Evolutionary conservation across 2,329 filamentous ascomycete genomes (phyloP).

Genomic region (Cadophora luteo-olivacea): DNA sequence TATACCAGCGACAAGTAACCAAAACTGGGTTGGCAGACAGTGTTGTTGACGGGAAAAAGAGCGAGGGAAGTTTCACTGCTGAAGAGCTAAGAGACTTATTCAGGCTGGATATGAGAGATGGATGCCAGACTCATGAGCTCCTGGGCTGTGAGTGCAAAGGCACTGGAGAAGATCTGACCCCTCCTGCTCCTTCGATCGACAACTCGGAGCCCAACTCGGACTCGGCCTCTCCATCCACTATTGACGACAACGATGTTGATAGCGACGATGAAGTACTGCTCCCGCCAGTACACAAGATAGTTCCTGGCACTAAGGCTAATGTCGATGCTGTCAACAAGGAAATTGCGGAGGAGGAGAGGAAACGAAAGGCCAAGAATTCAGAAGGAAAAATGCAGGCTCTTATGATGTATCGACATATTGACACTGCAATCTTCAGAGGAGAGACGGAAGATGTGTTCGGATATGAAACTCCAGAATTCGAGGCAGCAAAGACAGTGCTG

Average conservation of each 20-base stretch:
- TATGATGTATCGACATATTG: conserved; percentile 61
- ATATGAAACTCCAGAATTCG: conserved; percentile 45
- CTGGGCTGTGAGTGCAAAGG: conserved; percentile 68
- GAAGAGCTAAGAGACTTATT: conserved; percentile 74
- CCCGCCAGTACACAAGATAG: conserved; percentile 35
- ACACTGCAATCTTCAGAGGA: conserved; percentile 48
- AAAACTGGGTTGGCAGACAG: conserved; percentile 74
- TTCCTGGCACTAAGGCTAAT: conserved; percentile 52
- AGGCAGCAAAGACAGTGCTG: conserved; percentile 45
- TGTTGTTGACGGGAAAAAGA: conserved; percentile 71
- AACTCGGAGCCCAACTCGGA: conserved; percentile 25
- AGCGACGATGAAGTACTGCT: conserved; percentile 42
- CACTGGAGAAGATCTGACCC: conserved; percentile 47
- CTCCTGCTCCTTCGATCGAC: conserved; percentile 19
- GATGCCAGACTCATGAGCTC: conserved; percentile 72
- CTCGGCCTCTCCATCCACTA: not conserved
- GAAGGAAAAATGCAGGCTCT: conserved; percentile 53
- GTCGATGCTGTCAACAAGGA: conserved; percentile 52
- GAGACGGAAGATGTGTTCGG: conserved; percentile 44
- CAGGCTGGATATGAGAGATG: conserved; percentile 63
- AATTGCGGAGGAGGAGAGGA: conserved; percentile 45
- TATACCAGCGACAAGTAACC: conserved; percentile 75
- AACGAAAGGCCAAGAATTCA: conserved; percentile 42
- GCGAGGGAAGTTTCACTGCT: conserved; percentile 65
- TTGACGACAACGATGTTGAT: conserved; percentile 31